Conservation (phyloP, 768 basidiomycete genomes). For the Tulasnella sp. region DNA sequence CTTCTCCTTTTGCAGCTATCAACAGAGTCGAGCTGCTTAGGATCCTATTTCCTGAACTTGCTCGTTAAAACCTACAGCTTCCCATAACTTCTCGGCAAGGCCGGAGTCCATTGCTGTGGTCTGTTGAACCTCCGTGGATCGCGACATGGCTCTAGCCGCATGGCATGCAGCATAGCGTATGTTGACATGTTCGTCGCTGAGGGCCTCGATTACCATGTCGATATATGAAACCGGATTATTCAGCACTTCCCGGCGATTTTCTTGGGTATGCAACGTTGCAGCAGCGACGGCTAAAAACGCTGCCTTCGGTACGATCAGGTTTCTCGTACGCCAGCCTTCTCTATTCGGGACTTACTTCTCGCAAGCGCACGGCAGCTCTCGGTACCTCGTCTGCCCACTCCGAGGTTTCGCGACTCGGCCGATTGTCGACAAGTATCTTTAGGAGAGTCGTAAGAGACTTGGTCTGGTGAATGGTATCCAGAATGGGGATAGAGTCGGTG, state of each 20-base stretch:
- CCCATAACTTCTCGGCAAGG: conserved; percentile 62
- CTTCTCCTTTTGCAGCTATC: conserved; percentile 37
- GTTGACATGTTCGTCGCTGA: conserved; percentile 57
- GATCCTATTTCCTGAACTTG: conserved; percentile 1
- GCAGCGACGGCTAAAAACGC: conserved; percentile 66
- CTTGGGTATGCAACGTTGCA: conserved; percentile 62
- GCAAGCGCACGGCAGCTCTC: conserved; percentile 47
- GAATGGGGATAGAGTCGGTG: conserved; percentile 58
- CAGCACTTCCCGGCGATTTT: conserved; percentile 60
- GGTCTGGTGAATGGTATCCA: conserved; percentile 61
- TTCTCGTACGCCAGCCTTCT: background rate
- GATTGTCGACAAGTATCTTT: conserved; percentile 45
- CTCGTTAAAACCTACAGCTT: conserved; percentile 36
- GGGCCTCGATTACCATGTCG: conserved; percentile 45
- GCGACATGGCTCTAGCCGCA: conserved; percentile 67
- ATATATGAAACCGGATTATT: conserved; percentile 48
- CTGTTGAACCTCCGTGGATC: conserved; percentile 69
- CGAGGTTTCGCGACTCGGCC: conserved; percentile 38
- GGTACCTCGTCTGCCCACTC: conserved; percentile 69
- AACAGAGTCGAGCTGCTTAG: conserved; percentile 4
- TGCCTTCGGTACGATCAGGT: conserved; percentile 39
- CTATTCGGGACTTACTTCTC: conserved; percentile 45
- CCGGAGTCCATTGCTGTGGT: conserved; percentile 82
- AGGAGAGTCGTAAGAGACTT: conserved; percentile 54
- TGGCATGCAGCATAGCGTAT: conserved; percentile 85